Evolutionary conservation across 768 basidiomycete genomes (phyloP), one percentile per base, ranked within the genome.

Genomic region (Mycena haematopus): DNA sequence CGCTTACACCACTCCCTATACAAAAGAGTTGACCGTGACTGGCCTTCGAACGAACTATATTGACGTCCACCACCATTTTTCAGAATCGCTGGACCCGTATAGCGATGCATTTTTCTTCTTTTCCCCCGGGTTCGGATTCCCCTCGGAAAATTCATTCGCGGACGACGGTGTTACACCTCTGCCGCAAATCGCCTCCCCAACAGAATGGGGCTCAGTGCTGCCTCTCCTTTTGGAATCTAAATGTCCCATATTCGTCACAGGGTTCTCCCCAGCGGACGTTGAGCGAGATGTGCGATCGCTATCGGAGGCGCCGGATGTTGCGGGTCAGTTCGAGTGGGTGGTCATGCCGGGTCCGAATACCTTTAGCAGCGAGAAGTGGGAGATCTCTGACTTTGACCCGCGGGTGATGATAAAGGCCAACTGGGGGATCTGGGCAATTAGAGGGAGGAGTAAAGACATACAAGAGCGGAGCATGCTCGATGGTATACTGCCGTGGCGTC

Each of bases 111-210:
- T 99, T 81, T 96, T 98, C 80, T 83, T 96, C 68, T 99, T 98
- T 77, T 93, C 91, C 4, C 97, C 97, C 1, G 97, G 97, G 2
- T 91, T 99, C 68, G 97, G 97, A n/a, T 99, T 99, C 81, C 96
- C 95, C 7, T 95, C 94, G 8, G 84, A 87, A 15, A 84, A 80
- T 5, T 87, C 87, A 5, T 76, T 80, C 38, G 82, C 83, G 22
- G 86, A 86, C 67, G 79, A 79, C 33, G 84, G 82, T 52, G 79
- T 86, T 31, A 84, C 89, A 65, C 87, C 86, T 4, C 78, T 87
- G 11, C 81, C 92, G n/a, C 96, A 99, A 74, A 91, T 96, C 49
- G 85, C 90, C 21, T 91, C 91, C 3, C 89, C 92, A 2, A 90
- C 91, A 0, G 95, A 97, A 74, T 99, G 97, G 97, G 87, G 88